Evolutionary conservation across 345 rosid genomes (phyloP), one percentile per base, ranked within the genome.

Genomic region (Nephelium lappaceum): DNA sequence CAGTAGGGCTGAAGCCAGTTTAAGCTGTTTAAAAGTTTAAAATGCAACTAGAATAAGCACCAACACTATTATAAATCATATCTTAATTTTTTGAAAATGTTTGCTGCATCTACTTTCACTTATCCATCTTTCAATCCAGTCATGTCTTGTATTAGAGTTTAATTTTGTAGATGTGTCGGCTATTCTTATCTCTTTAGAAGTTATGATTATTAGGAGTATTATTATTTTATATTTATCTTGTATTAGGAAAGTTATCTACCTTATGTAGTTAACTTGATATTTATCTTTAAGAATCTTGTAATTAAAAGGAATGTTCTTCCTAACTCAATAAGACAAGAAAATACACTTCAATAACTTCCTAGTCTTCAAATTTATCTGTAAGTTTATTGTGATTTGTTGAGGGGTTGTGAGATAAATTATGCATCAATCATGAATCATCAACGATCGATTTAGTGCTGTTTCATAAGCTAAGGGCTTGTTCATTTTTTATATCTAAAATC

Each of bases 1-100:
- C 53, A 74, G 25, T 67, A 58, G 21, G 57, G 19, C 64, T 62
- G 42, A 57, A 42, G 81, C 68, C 47, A 38, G 38, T 51, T 65
- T 3, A n/a, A 31, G 63, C 51, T 41, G 39, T 51, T 8, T 23
- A 64, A 55, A 69, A 25, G 21, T 57, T 43, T 51, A 61, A 77
- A 65, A 21, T 67, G 47, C 53, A 24, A 77, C 45, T 60, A 21
- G 18, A 73, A 68, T 42, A 67, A 43, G 43, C 24, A 69, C 57
- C 72, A 24, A 25, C 27, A 53, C 23, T 51, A 19, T 51, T 11
- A 71, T 53, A n/a, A 49, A 53, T 11, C 36, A 19, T 14, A 69
- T 41, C 51, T 39, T 38, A 67, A 10, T n/a, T n/a, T 2, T n/a
- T 67, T 67, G 51, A 67, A 67, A 43, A 18, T 15, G 18, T 18